A percentile compares a stretch with the other conserved stretches of the same genome.
These are phyloP conservation scores for Eugenia klotzschiana DNA, from an alignment of 441 rosid species.

Conservation along the genomic window DNA sequence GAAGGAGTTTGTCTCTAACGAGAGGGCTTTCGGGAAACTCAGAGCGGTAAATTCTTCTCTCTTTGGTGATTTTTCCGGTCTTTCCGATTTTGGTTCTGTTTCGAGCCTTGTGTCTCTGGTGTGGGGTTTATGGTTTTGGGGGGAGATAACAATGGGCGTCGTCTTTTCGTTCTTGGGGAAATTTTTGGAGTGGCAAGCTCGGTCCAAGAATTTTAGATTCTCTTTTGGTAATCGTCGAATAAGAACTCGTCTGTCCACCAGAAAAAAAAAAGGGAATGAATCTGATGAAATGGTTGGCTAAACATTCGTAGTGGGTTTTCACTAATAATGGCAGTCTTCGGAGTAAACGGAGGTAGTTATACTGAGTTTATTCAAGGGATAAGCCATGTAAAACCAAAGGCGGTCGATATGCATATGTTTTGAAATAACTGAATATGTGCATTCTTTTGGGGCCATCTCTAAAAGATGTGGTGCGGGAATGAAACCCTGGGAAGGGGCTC, in stretches of 20 bases:
- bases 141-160: neutral
- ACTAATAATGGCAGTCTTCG: too few relatives aligned
- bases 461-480: neutral
- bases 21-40: slow-evolving; percentile 41
- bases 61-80: neutral
- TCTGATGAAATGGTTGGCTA: too few relatives aligned
- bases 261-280: too few relatives aligned
- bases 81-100: neutral
- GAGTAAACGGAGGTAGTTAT: too few relatives aligned
- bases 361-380: too few relatives aligned
- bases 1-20: slow-evolving; percentile 31
- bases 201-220: neutral
- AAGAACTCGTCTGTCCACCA: neutral
- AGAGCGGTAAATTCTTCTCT: slow-evolving; percentile 15
- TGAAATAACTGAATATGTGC: neutral
- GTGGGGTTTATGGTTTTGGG: neutral
- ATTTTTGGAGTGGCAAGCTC: neutral
- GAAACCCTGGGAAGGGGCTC: neutral
- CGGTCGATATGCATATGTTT: neutral
- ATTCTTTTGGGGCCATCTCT: neutral
- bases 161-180: neutral
- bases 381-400: too few relatives aligned
- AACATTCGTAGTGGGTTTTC: too few relatives aligned
- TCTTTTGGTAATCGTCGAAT: neutral
- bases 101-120: neutral